Evolutionary conservation across 1,284 basidiomycete species (phyloP).

Genomic region (Ustilago crameri): DNA sequence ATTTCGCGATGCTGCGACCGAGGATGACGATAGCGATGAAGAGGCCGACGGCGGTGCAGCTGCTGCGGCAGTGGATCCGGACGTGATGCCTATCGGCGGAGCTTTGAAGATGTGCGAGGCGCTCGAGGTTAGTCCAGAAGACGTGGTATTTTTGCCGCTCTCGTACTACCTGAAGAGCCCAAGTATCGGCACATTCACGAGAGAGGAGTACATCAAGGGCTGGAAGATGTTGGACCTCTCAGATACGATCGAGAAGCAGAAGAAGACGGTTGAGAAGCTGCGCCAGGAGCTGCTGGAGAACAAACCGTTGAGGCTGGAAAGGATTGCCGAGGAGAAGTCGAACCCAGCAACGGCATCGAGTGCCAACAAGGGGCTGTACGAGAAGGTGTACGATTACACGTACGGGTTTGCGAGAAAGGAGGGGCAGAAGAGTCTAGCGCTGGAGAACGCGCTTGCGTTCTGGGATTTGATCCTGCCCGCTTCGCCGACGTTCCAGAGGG

Average conservation of each 20-base stretch:
- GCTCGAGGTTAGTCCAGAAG: conserved; percentile 58
- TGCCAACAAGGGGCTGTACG: conserved; percentile 72
- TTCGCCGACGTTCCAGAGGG: conserved; percentile 75
- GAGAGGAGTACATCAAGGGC: conserved; percentile 56
- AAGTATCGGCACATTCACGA: conserved; percentile 59
- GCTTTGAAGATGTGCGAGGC: conserved; percentile 60
- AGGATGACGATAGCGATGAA: conserved; percentile 22
- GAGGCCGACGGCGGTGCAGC: conserved; percentile 12
- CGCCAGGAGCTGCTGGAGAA: conserved; percentile 53
- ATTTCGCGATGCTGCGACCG: conserved; percentile 66
- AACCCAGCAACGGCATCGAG: conserved; percentile 29
- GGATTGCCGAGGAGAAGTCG: conserved; percentile 44
- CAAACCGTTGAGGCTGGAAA: conserved; percentile 41
- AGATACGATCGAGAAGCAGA: conserved; percentile 57
- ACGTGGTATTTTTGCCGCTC: conserved; percentile 62
- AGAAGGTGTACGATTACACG: conserved; percentile 85
- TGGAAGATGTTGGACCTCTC: conserved; percentile 59
- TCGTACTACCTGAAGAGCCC: conserved; percentile 63
- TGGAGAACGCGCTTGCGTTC: conserved; percentile 81
- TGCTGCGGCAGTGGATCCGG: conserved; percentile 44
- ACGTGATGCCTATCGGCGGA: conserved; percentile 60
- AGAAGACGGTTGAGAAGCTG: conserved; percentile 43
- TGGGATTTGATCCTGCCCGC: conserved; percentile 86
- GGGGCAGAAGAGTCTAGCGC: conserved; percentile 74
- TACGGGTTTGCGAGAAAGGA: conserved; percentile 85